Conservation (phyloP, 2,329 filamentous ascomycete species). For the Lomentospora prolificans region DNA sequence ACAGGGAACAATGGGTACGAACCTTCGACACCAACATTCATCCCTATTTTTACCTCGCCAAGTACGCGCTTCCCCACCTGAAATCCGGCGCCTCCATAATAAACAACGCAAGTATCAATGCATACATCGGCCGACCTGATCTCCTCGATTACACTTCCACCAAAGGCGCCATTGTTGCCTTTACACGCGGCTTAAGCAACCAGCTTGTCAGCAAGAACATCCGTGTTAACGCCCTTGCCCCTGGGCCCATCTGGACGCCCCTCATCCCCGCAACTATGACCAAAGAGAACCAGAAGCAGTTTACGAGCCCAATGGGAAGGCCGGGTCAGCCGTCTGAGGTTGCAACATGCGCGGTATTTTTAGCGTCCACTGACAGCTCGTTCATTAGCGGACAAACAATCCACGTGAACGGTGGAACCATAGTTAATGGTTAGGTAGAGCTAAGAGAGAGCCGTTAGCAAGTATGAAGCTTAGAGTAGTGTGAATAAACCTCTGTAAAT, state of each 20-base stretch:
- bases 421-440: conserved; percentile 35
- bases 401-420: conserved; percentile 40
- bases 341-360: conserved; percentile 71
- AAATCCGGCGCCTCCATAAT: conserved; percentile 66
- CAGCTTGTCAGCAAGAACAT: conserved; percentile 65
- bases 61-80: conserved; percentile 69
- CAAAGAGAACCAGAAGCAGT: conserved; percentile 59
- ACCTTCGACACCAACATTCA: conserved; percentile 82
- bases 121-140: conserved; percentile 70
- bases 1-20: conserved; percentile 66
- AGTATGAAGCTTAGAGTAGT: too few species aligned
- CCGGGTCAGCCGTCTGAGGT: conserved; percentile 75
- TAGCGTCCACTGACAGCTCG: conserved; percentile 65
- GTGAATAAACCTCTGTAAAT: too few species aligned
- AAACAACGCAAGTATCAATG: conserved; percentile 79
- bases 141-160: conserved; percentile 71
- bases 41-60: conserved; percentile 70
- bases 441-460: too few species aligned
- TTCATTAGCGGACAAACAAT: conserved; percentile 62
- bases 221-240: conserved; percentile 66
- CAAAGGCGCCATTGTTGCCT: conserved; percentile 69
- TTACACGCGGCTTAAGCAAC: conserved; percentile 68
- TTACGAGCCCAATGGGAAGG: conserved; percentile 64
- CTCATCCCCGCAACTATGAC: conserved; percentile 66
- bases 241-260: conserved; percentile 71